Evolutionary conservation across 1,284 basidiomycete genomes (phyloP), one percentile per base, ranked within the genome.

Genomic region (Phylloporus gajari): DNA sequence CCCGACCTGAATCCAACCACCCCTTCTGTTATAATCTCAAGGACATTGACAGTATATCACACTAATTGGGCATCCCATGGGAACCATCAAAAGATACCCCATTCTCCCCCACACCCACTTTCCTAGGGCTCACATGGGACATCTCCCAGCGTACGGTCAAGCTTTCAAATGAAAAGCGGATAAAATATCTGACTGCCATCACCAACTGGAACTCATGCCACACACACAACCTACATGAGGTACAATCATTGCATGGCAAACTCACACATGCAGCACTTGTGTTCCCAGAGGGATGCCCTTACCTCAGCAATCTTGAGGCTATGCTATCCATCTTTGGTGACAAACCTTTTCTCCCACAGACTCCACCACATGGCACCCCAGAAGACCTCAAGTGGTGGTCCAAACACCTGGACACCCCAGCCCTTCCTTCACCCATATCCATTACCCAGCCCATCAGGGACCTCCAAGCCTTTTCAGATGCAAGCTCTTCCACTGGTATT

Each of bases 341-440:
- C 6, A 46, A 63, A 35, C 71, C 68, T 8, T 68, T 68, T 32
- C 23, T 60, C 27, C 70, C 70, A n/a, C 42, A 60, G 25, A 30
- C 25, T 9, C 63, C 68, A 0, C 46, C 51, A 2, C 44, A 53
- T 1, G 38, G 30, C 27, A 62, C 64, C 0, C 35, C 23, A 2
- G 51, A 72, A 0, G 67, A 75, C 25, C 9, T 75, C 2, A 19
- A 17, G 1, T 74, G 68, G 68, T 74, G 73, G 69, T 19, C 13
- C 44, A 44, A 44, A 13, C 19, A 19, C 12, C 44, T 44, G 13
- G 19, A 12, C 38, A 13, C 6, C 30, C 32, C 15, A 17, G 38
- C 12, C 13, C n/a, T 17, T 9, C 23, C 35, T 73, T 0, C 23
- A n/a, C 48, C 12, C 7, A 2, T 23, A 4, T 19, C 19, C 19